phyloP scores from a whole-genome alignment of 306 rosid species.

The Leucaena leucocephala region DNA sequence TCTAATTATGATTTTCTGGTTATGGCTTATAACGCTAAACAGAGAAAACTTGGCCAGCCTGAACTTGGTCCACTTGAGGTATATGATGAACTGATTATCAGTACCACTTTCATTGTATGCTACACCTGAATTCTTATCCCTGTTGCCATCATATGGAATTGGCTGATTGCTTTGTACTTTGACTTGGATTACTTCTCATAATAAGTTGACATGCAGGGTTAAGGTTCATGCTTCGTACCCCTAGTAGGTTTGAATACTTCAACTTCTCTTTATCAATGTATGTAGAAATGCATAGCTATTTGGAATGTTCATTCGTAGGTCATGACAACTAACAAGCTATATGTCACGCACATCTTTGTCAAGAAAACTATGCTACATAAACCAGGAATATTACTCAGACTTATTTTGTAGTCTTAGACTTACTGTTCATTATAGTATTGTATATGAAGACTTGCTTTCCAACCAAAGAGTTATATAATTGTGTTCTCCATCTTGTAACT shows the following conservation, averaged over 20 bases:
- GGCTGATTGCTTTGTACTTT: not conserved
- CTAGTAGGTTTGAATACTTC: not conserved
- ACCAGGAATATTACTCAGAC: not conserved
- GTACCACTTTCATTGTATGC: not conserved
- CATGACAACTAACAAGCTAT: not conserved
- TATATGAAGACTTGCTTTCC: not conserved
- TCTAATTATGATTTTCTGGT: constrained; percentile 77
- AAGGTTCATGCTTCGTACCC: not conserved
- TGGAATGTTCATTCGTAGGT: not conserved
- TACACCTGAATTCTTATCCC: not conserved
- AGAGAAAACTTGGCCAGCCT: constrained; percentile 71
- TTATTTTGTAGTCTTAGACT: not conserved
- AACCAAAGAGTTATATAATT: not conserved
- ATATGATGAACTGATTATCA: not conserved
- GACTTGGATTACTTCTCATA: not conserved
- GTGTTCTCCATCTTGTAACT: not conserved
- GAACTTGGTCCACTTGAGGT: constrained; percentile 95
- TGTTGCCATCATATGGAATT: not conserved
- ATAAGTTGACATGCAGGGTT: not conserved
- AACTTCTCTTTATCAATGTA: not conserved
- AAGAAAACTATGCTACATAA: not conserved
- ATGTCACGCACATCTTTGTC: not conserved
- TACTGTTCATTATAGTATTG: not conserved
- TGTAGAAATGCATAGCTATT: not conserved
- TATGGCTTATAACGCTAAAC: constrained; percentile 92